Conservation (phyloP, 495 filamentous ascomycete genomes). For the Aspergillus indologenus region DNA sequence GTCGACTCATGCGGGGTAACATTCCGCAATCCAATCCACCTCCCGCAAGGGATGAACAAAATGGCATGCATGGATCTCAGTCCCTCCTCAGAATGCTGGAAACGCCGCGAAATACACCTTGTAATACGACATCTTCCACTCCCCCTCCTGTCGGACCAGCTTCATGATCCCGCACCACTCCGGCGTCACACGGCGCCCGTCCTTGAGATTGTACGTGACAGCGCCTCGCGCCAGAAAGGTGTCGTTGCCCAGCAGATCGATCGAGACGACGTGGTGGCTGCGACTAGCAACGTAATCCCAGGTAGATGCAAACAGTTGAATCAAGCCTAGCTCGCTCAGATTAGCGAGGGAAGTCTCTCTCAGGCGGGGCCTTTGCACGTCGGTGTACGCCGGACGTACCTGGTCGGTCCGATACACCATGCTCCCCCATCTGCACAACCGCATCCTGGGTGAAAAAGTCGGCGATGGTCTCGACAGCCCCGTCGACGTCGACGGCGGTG, state of each 20-base stretch:
- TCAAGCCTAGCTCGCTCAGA: neutral
- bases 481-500: neutral
- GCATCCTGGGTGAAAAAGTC: neutral
- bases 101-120: neutral
- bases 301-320: neutral
- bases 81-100: neutral
- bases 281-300: neutral
- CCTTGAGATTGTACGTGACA: neutral
- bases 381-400: neutral
- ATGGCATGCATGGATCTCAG: neutral
- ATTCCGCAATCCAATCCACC: no score
- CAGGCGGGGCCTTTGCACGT: no score
- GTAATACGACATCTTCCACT: neutral
- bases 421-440: neutral
- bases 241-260: neutral
- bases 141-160: neutral
- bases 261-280: neutral
- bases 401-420: neutral
- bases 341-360: no score
- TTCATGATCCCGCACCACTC: constrained; percentile 4
- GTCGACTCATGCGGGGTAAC: no score
- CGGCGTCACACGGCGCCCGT: neutral
- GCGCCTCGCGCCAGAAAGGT: neutral
- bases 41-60: neutral
- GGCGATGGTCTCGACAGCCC: neutral